These are phyloP conservation scores for Oropetium thomaeum DNA, from an alignment of 176 grass and related monocot species.

Conservation along the genomic window DNA sequence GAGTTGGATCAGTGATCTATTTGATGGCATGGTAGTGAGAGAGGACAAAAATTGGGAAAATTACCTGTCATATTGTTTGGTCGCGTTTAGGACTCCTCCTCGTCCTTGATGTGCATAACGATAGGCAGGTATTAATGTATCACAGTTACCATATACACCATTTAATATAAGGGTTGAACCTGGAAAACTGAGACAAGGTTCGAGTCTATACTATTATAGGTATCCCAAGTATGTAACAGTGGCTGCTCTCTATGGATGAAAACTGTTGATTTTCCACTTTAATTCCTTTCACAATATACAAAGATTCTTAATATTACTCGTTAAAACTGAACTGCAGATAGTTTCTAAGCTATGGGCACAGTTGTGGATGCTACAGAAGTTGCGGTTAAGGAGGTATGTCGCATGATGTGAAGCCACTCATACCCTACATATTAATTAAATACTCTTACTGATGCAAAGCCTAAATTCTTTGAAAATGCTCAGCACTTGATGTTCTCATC, in stretches of 20 bases:
- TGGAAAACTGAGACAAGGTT: background rate
- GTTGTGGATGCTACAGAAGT: slow-evolving; percentile 49
- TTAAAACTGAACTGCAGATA: slow-evolving; percentile 1
- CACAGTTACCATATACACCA: background rate
- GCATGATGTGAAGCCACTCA: background rate
- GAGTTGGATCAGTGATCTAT: background rate
- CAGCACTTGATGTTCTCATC: background rate
- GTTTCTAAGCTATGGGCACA: slow-evolving; percentile 42
- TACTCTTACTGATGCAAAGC: background rate
- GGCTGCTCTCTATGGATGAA: background rate
- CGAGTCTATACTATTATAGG: background rate
- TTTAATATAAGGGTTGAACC: background rate
- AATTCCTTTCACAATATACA: background rate
- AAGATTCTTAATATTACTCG: background rate
- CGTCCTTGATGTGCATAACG: background rate
- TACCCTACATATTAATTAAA: background rate
- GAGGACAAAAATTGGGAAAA: background rate
- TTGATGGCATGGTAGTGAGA: background rate
- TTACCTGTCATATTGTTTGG: background rate
- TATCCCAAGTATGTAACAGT: background rate
- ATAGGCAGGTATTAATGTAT: background rate
- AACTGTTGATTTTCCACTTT: background rate
- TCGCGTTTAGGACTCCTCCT: background rate
- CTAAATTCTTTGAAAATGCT: slow-evolving; percentile 9
- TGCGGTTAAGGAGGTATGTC: slow-evolving; percentile 29